Evolutionary conservation across 106 monocot species (phyloP).

Genomic region (Dendrobium huoshanense): DNA sequence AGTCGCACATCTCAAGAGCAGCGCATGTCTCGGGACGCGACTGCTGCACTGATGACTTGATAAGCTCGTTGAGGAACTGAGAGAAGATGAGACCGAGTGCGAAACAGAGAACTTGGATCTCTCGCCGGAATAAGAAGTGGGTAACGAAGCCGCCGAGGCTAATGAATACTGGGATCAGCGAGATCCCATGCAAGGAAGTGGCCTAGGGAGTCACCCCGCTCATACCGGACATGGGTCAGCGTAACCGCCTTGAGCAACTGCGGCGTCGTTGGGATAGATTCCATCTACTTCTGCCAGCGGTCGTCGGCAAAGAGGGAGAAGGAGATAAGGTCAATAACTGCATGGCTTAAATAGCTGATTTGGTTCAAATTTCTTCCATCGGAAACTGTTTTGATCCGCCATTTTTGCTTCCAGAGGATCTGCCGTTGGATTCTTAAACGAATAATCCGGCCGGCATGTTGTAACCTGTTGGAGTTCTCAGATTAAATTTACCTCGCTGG

Average conservation of each 20-base stretch:
- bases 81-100: slow-evolving; percentile 71
- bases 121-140: slow-evolving; percentile 96
- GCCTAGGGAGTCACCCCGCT: slow-evolving; percentile 66
- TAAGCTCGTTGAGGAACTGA: slow-evolving; percentile 86
- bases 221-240: slow-evolving; percentile 90
- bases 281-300: background rate
- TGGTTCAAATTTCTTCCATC: no score
- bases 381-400: no score
- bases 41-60: slow-evolving; percentile 88
- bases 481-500: no score
- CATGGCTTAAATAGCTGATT: no score
- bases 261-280: background rate
- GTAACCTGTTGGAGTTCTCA: no score
- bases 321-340: background rate
- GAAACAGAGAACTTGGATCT: slow-evolving; percentile 85
- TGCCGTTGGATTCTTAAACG: no score
- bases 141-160: slow-evolving; percentile 87
- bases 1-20: slow-evolving; percentile 84
- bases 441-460: no score
- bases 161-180: slow-evolving; percentile 93
- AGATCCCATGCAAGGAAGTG: slow-evolving; percentile 94
- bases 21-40: slow-evolving; percentile 81
- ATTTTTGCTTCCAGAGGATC: no score
- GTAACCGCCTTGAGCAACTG: slow-evolving; percentile 76
- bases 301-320: background rate